Evolutionary conservation across 805 yeast genomes (phyloP).

Genomic region (Kodamaea lidongshanica): DNA sequence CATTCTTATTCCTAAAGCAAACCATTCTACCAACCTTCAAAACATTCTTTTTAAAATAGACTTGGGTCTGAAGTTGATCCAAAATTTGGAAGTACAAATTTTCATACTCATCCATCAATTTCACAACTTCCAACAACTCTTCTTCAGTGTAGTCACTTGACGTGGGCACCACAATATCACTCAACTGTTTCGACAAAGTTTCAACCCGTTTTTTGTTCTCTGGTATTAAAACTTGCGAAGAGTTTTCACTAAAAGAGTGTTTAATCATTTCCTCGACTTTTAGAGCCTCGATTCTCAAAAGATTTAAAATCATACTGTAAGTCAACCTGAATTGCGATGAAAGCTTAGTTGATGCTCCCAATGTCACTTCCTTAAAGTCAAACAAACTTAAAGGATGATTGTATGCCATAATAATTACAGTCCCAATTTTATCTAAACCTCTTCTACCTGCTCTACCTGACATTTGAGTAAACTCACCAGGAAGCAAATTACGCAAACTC

Average conservation of each 20-base stretch:
- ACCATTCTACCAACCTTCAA: constrained; percentile 53
- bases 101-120: constrained; percentile 41
- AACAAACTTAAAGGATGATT: constrained; percentile 52
- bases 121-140: constrained; percentile 43
- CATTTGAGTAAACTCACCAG: constrained; percentile 99
- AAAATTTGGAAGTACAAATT: constrained; percentile 41
- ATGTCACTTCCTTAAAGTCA: constrained; percentile 69
- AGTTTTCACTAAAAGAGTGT: constrained; percentile 88
- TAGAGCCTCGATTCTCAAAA: constrained; percentile 87
- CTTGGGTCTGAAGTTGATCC: constrained; percentile 40
- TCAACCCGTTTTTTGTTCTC: constrained; percentile 70
- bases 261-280: constrained; percentile 98
- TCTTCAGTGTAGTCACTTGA: constrained; percentile 31
- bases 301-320: constrained; percentile 88
- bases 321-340: constrained; percentile 91
- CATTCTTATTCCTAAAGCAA: constrained; percentile 47
- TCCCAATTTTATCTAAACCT: constrained; percentile 89
- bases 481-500: constrained; percentile 70
- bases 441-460: constrained; percentile 98
- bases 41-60: constrained; percentile 40
- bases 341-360: constrained; percentile 87
- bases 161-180: constrained; percentile 26
- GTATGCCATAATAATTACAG: constrained; percentile 88
- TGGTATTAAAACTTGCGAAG: constrained; percentile 77
- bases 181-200: constrained; percentile 43